phyloP scores from a whole-genome alignment of 176 grass and related monocot species.

The Alloteropsis semialata region DNA sequence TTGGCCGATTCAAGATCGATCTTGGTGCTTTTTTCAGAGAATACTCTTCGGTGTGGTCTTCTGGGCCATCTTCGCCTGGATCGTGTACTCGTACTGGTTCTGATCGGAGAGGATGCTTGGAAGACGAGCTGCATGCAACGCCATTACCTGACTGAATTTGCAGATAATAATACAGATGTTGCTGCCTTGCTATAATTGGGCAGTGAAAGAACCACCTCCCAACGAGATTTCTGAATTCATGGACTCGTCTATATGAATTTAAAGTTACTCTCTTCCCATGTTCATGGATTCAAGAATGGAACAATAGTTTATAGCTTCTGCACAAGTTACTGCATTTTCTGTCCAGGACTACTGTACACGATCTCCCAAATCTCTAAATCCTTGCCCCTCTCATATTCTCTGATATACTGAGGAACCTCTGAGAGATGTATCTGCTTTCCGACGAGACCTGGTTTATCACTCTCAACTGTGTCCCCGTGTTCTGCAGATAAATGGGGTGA shows the following conservation, averaged over 20 bases:
- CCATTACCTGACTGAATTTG: no score
- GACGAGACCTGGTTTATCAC: conserved; percentile 20
- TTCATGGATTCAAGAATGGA: background rate
- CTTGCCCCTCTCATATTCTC: conserved; percentile 70
- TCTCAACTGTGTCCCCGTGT: background rate
- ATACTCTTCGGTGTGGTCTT: background rate
- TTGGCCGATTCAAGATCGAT: no score
- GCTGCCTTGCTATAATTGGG: background rate
- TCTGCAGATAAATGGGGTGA: conserved; percentile 26
- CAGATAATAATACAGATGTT: background rate
- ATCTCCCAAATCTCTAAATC: conserved; percentile 78
- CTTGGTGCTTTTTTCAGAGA: background rate
- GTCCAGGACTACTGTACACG: conserved; percentile 2
- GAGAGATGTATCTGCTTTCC: conserved; percentile 55
- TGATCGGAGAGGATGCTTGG: background rate
- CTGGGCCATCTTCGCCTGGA: background rate
- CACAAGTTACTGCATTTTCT: background rate
- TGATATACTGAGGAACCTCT: conserved; percentile 68
- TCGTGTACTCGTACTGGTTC: background rate
- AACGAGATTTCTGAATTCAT: background rate
- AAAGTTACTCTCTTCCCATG: background rate
- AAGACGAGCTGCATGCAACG: background rate
- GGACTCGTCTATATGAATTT: background rate
- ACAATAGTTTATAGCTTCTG: background rate
- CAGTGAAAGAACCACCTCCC: background rate